Percentiles rank a stretch among this genome's conserved stretches.
Conservation (phyloP, 164 flowering plant species). For the Kalanchoe fedtschenkoi region DNA sequence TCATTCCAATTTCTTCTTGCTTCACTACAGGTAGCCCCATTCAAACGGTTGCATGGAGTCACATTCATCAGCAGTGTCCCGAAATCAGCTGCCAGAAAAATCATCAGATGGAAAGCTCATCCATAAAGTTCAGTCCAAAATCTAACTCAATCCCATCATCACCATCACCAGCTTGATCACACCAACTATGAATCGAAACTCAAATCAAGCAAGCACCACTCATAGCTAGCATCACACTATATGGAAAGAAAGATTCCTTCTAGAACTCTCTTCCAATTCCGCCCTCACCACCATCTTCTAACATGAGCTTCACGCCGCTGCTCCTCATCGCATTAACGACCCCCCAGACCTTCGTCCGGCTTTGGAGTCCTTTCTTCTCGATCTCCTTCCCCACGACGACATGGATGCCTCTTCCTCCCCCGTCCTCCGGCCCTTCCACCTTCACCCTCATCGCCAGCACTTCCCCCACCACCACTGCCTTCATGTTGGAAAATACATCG, state of each 20-base stretch:
- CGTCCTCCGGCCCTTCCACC: constrained; percentile 77
- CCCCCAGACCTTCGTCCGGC: constrained; percentile 71
- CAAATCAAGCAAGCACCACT: too few species aligned
- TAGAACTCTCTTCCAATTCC: not conserved
- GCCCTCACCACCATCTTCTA: constrained; percentile 4
- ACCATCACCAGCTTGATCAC: too few species aligned
- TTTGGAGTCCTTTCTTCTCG: constrained; percentile 70
- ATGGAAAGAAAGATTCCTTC: too few species aligned
- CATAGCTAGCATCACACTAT: too few species aligned
- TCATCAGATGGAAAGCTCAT: constrained; percentile 75
- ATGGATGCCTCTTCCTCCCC: constrained; percentile 66
- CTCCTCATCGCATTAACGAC: constrained; percentile 61
- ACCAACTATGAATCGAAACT: too few species aligned
- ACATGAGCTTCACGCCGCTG: constrained; percentile 19
- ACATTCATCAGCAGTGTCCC: constrained; percentile 54
- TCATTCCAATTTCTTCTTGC: too few species aligned
- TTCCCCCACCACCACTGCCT: constrained; percentile 88
- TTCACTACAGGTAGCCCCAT: constrained; percentile 61
- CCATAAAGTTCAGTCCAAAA: constrained; percentile 48
- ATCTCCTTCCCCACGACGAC: constrained; percentile 67
- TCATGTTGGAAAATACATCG: constrained; percentile 83
- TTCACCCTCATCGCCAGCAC: constrained; percentile 90
- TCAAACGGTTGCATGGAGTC: constrained; percentile 56
- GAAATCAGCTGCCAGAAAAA: constrained; percentile 74
- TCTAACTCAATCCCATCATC: too few species aligned